Percentiles rank a stretch among this genome's conserved stretches.
These are phyloP conservation scores for Westerdykella ornata DNA, from an alignment of 2,329 filamentous ascomycete species.

Conservation along the genomic window DNA sequence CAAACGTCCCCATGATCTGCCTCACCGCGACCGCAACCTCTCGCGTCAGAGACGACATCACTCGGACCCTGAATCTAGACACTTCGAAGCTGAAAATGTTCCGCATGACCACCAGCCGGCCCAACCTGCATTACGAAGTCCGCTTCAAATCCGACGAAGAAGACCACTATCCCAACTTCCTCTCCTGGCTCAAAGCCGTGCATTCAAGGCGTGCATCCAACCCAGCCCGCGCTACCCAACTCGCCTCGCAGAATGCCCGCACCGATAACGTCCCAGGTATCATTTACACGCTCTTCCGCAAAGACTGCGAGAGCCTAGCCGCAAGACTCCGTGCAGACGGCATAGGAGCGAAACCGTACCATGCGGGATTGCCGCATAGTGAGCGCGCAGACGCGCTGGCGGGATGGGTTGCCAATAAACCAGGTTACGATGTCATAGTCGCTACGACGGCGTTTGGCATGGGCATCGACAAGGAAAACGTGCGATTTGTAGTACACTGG, in stretches of 20 bases:
- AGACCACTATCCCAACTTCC: constrained; percentile 66
- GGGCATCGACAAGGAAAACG: constrained; percentile 94
- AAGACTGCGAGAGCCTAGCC: constrained; percentile 67
- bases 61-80: constrained; percentile 65
- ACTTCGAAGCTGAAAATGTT: constrained; percentile 61
- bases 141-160: constrained; percentile 73
- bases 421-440: constrained; percentile 83
- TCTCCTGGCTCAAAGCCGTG: constrained; percentile 68
- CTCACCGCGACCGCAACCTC: constrained; percentile 85
- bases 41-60: constrained; percentile 74
- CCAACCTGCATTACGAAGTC: constrained; percentile 87
- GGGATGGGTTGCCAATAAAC: constrained; percentile 65
- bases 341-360: constrained; percentile 67
- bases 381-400: constrained; percentile 64
- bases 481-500: constrained; percentile 94
- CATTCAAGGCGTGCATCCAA: constrained; percentile 60
- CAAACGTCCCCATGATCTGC: constrained; percentile 83
- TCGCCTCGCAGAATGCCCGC: constrained; percentile 47
- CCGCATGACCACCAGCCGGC: constrained; percentile 73
- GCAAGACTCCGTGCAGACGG: constrained; percentile 59
- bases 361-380: constrained; percentile 59
- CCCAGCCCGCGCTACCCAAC: constrained; percentile 51
- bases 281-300: constrained; percentile 69
- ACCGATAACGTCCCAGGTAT: constrained; percentile 65
- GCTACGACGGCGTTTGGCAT: constrained; percentile 96